These are phyloP conservation scores for Blastobotrys chiropterorum DNA, from an alignment of 805 yeast species.

Conservation along the genomic window DNA sequence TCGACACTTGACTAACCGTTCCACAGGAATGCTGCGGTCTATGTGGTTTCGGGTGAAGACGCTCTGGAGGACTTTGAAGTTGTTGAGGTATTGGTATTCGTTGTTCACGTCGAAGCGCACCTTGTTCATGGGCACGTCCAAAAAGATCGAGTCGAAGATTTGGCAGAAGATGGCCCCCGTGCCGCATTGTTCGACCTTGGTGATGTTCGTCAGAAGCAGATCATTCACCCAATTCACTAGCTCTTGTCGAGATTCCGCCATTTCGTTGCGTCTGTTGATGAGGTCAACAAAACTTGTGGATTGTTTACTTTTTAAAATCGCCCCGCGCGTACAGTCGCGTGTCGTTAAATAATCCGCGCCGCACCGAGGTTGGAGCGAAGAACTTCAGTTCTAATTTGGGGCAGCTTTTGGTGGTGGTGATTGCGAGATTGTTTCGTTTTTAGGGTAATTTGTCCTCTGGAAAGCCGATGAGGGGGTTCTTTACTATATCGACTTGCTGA, in stretches of 20 bases:
- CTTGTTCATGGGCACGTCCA: slow-evolving; percentile 73
- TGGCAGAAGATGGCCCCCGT: slow-evolving; percentile 95
- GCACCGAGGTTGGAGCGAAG: too few species aligned
- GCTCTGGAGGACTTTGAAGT: slow-evolving; percentile 81
- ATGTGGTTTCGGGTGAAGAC: slow-evolving; percentile 68
- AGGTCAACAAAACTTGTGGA: too few species aligned
- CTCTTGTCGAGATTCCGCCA: slow-evolving; percentile 79
- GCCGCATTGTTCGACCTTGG: slow-evolving; percentile 89
- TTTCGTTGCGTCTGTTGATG: too few species aligned
- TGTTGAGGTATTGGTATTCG: slow-evolving; percentile 72
- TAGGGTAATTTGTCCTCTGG: too few species aligned
- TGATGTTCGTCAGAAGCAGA: slow-evolving; percentile 55
- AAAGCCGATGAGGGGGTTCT: too few species aligned
- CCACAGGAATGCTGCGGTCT: slow-evolving; percentile 73
- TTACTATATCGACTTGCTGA: too few species aligned
- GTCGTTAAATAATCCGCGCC: too few species aligned
- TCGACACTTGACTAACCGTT: slow-evolving; percentile 73
- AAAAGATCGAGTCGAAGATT: slow-evolving; percentile 75
- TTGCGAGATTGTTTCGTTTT: too few species aligned
- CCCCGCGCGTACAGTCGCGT: too few species aligned
- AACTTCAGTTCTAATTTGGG: too few species aligned
- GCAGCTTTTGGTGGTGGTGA: too few species aligned
- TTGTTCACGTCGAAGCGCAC: slow-evolving; percentile 65
- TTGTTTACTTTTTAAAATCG: background rate
- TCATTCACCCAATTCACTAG: slow-evolving; percentile 80